These are phyloP conservation scores for Suhomyces maxii DNA, from an alignment of 1,139 yeast species.

Conservation along the genomic window DNA sequence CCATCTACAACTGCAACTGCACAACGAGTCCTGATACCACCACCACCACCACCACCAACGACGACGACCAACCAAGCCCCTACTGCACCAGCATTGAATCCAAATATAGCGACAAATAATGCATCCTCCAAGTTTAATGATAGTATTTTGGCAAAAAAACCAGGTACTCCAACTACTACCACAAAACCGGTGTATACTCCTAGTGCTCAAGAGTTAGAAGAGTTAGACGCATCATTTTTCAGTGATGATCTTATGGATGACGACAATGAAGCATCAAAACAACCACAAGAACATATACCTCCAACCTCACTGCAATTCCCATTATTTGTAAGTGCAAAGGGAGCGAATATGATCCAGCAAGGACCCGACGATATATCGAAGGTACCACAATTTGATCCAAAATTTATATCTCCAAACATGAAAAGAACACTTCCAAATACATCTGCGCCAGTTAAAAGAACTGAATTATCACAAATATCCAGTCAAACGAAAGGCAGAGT, in stretches of 20 bases:
- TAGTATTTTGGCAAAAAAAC: neutral
- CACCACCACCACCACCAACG: too few relatives aligned
- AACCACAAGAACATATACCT: neutral
- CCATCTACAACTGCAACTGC: neutral
- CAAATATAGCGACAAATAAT: slow-evolving; percentile 12
- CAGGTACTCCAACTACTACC: neutral
- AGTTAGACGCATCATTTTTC: slow-evolving; percentile 66
- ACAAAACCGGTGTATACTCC: slow-evolving; percentile 10
- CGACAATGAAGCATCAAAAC: slow-evolving; percentile 1
- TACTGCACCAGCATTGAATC: slow-evolving; percentile 10
- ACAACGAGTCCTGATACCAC: neutral
- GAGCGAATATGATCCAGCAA: slow-evolving; percentile 52
- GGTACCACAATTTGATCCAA: slow-evolving; percentile 47
- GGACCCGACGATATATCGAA: slow-evolving; percentile 39
- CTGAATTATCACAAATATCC: slow-evolving; percentile 20
- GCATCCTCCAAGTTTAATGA: neutral
- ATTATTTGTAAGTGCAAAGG: slow-evolving; percentile 58
- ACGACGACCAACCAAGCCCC: neutral
- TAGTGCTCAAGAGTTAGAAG: slow-evolving; percentile 30
- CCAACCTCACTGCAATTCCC: slow-evolving; percentile 6
- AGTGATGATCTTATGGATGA: slow-evolving; percentile 54
- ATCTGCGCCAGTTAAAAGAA: slow-evolving; percentile 56
- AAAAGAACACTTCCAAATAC: slow-evolving; percentile 56
- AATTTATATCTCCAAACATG: slow-evolving; percentile 51
- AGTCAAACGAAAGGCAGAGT: slow-evolving; percentile 1